Conservation (phyloP, 192 early-diverging fungal species). For the Gonapodya prolifera region DNA sequence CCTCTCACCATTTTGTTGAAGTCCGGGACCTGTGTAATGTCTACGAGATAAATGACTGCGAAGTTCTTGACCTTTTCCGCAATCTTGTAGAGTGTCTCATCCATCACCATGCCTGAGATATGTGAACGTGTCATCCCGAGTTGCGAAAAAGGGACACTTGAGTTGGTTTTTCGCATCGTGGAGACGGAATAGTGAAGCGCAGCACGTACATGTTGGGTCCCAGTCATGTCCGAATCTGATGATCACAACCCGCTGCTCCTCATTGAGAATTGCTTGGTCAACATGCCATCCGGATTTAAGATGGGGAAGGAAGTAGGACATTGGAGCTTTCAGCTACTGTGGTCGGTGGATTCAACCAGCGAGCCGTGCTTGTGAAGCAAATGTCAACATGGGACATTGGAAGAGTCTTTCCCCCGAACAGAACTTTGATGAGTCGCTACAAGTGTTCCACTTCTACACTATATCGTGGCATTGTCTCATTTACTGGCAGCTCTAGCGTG, state of each 20-base stretch:
- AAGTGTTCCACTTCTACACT: too few relatives aligned
- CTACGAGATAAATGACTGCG: conserved; percentile 92
- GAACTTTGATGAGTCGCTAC: too few relatives aligned
- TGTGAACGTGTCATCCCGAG: neutral
- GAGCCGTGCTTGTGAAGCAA: too few relatives aligned
- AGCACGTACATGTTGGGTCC: conserved; percentile 20
- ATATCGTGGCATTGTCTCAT: too few relatives aligned
- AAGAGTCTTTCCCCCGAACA: too few relatives aligned
- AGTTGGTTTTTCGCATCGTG: neutral
- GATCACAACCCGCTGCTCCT: conserved; percentile 94
- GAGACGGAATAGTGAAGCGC: neutral
- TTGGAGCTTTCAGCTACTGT: neutral
- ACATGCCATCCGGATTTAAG: conserved; percentile 73
- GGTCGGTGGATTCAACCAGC: too few relatives aligned
- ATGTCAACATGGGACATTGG: too few relatives aligned
- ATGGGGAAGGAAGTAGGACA: conserved; percentile 8
- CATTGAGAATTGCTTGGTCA: conserved; percentile 94
- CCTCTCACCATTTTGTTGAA: conserved; percentile 67
- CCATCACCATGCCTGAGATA: conserved; percentile 83
- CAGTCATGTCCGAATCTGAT: conserved; percentile 97
- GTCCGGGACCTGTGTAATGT: conserved; percentile 89
- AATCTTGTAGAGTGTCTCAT: conserved; percentile 84
- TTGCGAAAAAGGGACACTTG: neutral
- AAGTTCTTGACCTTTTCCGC: conserved; percentile 97
- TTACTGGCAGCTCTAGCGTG: neutral